Base-by-base conservation (phyloP, 1,284 basidiomycete genomes). In the Cutaneotrichosporon sp. region DNA sequence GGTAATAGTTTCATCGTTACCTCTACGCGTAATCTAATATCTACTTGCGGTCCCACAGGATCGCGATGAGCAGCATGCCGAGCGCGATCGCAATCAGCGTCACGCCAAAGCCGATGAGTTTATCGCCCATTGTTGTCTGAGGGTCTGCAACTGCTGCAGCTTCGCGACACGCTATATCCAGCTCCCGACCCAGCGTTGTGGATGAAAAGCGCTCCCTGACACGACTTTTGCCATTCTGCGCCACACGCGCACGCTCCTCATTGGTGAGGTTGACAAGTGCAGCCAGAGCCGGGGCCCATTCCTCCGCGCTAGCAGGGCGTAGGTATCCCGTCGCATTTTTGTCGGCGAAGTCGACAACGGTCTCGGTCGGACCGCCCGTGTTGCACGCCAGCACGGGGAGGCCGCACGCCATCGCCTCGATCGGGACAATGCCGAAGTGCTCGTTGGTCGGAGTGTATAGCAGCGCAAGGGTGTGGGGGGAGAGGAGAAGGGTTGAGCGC, bases 351-450 rank as follows among this genome's bases (percentile, higher is more conserved):
- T 87, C 82, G 10, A 92, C 73, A 19, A 97, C 77, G 41, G 87
- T 94, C 75, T 98, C 94, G 1, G 84, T 87, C 1, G 96, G 94
- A 0, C 94, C 94, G 29, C 96, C 94, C 46, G 82, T 87, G 70
- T 92, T 79, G 62, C 87, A 89, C 0, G 92, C 92, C 6, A 98
- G 74, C 0, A 98, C 88, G 0, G 92, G 91, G 0, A 97, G 71
- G 1, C 90, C 89, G 57, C 87, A 92, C 2, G 85, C 82, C 91
- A 97, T 97, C 0, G 84, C 93, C 72, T 98, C 96, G 5, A 97
- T 82, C 0, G 94, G 94, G 0, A 88, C 93, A 62, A 98, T 97
- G 2, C 94, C 94, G 68, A 98, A 96, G 72, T 98, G 94, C 68
- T 98, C 94, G 71, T 96, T 93, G 2, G 82, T 79, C 0, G 96